These are phyloP conservation scores for Moelleriella libera DNA, from an alignment of 2,329 filamentous ascomycete genomes.

Conservation along the genomic window DNA sequence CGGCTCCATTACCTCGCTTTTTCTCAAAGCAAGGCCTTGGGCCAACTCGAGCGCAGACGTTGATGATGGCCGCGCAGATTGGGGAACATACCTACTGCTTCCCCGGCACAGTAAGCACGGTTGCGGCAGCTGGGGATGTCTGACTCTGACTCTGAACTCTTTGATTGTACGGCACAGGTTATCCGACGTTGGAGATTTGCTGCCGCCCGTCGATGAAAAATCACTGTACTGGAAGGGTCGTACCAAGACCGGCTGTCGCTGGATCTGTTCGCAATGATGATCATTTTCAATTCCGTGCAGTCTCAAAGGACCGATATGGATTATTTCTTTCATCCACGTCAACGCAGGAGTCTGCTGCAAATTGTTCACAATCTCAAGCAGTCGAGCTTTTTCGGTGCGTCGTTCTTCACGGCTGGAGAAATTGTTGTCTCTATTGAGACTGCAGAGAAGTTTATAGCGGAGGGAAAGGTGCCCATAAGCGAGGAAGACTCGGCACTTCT, in stretches of 20 bases:
- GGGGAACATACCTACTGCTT: slow-evolving; percentile 59
- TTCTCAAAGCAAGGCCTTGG: slow-evolving; percentile 69
- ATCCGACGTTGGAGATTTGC: slow-evolving; percentile 51
- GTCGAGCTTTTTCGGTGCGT: slow-evolving; percentile 73
- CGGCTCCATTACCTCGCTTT: slow-evolving; percentile 52
- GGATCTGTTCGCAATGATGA: slow-evolving; percentile 73
- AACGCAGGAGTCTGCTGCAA: slow-evolving; percentile 49
- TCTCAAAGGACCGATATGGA: slow-evolving; percentile 73
- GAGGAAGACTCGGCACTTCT: slow-evolving; percentile 47
- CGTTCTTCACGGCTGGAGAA: slow-evolving; percentile 53
- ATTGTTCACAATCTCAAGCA: slow-evolving; percentile 70
- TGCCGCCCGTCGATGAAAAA: slow-evolving; percentile 62
- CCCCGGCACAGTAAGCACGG: slow-evolving; percentile 34
- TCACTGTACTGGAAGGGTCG: slow-evolving; percentile 64
- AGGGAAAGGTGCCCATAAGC: slow-evolving; percentile 44
- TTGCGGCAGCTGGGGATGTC: slow-evolving; percentile 44
- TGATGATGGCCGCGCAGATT: slow-evolving; percentile 48
- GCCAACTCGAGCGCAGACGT: slow-evolving; percentile 40
- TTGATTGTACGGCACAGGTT: slow-evolving; percentile 70
- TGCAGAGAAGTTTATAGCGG: slow-evolving; percentile 51
- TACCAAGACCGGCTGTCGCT: slow-evolving; percentile 73
- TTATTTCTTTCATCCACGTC: slow-evolving; percentile 75
- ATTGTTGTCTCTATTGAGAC: slow-evolving; percentile 51
- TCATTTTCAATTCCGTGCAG: slow-evolving; percentile 76
- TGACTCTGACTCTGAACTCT: slow-evolving; percentile 58